Conservation (phyloP, 768 basidiomycete species). For the Amyloporia xantha region DNA sequence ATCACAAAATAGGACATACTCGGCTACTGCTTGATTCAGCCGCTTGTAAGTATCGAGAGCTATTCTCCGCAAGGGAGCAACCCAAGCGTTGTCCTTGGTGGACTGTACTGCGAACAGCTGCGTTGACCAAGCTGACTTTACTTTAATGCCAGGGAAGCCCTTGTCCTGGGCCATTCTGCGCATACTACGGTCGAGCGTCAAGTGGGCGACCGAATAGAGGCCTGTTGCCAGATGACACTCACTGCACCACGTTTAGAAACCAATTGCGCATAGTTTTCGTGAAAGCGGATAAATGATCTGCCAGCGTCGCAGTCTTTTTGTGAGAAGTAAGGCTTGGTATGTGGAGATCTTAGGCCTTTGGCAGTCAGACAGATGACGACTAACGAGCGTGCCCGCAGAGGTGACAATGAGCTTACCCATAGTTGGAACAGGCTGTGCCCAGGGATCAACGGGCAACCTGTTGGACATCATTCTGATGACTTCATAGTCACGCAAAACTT, state of each 20-base stretch:
- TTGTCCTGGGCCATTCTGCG: conserved; percentile 28
- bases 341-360: conserved; percentile 14
- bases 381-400: too few species aligned
- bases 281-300: conserved; percentile 13
- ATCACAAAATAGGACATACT: conserved; percentile 22
- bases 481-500: not conserved
- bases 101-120: conserved; percentile 20
- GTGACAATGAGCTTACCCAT: conserved; percentile 8
- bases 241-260: conserved; percentile 29
- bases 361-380: not conserved
- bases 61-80: conserved; percentile 30
- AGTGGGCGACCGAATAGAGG: too few species aligned
- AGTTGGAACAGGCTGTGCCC: conserved; percentile 7
- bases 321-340: conserved; percentile 14
- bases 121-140: conserved; percentile 15
- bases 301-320: conserved; percentile 11
- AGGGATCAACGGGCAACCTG: conserved; percentile 10
- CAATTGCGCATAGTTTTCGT: conserved; percentile 12
- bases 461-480: conserved; percentile 1
- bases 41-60: conserved; percentile 33
- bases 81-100: conserved; percentile 25
- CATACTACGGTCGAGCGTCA: conserved; percentile 23
- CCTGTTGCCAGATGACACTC: too few species aligned
- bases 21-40: conserved; percentile 32
- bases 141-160: conserved; percentile 29